phyloP scores from a whole-genome alignment of 2,329 filamentous ascomycete species.

The Fusarium equiseti region DNA sequence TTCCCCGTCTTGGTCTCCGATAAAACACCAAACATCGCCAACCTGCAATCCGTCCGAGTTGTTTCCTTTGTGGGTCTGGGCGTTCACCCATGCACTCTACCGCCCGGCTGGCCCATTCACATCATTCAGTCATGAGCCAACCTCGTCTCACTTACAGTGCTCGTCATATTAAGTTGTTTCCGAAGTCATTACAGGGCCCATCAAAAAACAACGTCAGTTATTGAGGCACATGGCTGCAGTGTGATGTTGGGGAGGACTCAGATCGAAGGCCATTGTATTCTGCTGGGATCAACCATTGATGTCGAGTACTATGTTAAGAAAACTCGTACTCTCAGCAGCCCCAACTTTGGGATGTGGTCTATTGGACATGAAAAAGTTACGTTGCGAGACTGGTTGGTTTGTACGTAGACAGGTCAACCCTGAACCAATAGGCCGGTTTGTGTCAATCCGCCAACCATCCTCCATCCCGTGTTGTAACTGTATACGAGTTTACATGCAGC shows the following conservation, averaged over 20 bases:
- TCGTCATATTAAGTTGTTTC: background rate
- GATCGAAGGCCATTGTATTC: background rate
- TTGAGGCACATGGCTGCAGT: background rate
- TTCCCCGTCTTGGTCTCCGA: conserved; percentile 26
- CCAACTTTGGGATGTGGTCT: background rate
- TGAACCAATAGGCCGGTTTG: background rate
- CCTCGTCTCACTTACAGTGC: conserved; percentile 32
- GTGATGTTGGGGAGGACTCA: background rate
- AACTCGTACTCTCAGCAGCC: background rate
- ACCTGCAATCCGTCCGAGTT: conserved; percentile 27
- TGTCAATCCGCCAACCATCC: background rate
- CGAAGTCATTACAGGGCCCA: background rate
- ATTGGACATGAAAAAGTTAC: background rate
- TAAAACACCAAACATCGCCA: conserved; percentile 40
- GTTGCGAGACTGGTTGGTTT: background rate
- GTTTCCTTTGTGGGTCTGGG: conserved; percentile 36
- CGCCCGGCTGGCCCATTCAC: conserved; percentile 29
- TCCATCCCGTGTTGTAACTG: background rate
- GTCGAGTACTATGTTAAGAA: background rate
- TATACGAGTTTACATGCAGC: conserved; percentile 8
- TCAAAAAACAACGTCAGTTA: background rate
- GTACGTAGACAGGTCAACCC: background rate
- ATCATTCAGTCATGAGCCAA: conserved; percentile 32
- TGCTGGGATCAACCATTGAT: background rate
- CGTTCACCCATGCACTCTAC: conserved; percentile 23